Percentiles rank a stretch among this genome's conserved stretches.
Evolutionary conservation across 352 stramenopile species (phyloP).

Genomic region (Phytopythium mirpurense): DNA sequence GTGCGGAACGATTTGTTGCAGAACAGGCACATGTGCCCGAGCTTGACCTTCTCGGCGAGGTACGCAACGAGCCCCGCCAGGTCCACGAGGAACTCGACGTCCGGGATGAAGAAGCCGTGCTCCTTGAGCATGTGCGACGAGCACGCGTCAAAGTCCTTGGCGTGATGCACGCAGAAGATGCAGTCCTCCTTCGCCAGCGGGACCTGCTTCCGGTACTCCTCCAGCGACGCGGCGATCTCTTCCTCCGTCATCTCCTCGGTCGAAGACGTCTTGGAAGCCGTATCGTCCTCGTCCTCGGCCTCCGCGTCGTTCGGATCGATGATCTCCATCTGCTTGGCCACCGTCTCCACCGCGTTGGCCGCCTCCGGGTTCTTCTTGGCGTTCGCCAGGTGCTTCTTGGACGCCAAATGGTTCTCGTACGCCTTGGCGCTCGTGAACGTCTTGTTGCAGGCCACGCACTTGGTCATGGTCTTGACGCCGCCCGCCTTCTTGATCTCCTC

Average conservation of each 20-base stretch:
- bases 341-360: conserved; percentile 46
- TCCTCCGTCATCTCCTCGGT: conserved; percentile 48
- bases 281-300: conserved; percentile 8
- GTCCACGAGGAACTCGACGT: conserved; percentile 91
- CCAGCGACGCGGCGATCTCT: conserved; percentile 52
- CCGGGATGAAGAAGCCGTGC: conserved; percentile 95
- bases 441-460: conserved; percentile 86
- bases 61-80: conserved; percentile 90
- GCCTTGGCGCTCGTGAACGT: conserved; percentile 76
- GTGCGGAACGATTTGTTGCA: conserved; percentile 92
- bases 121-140: conserved; percentile 91
- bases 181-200: conserved; percentile 76
- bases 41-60: conserved; percentile 94
- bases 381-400: conserved; percentile 83
- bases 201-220: conserved; percentile 73
- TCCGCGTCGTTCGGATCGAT: conserved; percentile 19
- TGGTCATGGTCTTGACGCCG: conserved; percentile 65
- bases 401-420: conserved; percentile 80
- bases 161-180: conserved; percentile 74
- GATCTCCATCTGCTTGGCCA: conserved; percentile 61
- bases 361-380: conserved; percentile 64
- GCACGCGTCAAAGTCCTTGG: conserved; percentile 56
- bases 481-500: conserved; percentile 64
- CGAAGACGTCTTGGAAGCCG: conserved; percentile 12
- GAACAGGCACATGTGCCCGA: conserved; percentile 93